A percentile compares a stretch with the other conserved stretches of the same genome.
Evolutionary conservation across 2,329 filamentous ascomycete species (phyloP).

Genomic region (Penicillium sp.): DNA sequence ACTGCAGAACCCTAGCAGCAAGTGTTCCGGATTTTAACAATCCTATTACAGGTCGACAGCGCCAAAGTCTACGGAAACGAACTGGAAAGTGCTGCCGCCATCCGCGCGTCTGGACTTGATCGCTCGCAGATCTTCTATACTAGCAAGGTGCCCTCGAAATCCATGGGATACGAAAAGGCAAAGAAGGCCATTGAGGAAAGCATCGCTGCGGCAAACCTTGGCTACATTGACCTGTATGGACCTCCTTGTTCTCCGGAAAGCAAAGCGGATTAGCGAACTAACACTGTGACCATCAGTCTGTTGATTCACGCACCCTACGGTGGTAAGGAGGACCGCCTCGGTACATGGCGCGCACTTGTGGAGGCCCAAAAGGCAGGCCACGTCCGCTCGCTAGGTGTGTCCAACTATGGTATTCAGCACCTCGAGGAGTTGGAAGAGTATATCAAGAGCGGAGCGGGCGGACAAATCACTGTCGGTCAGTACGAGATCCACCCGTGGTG

Average conservation of each 20-base stretch:
- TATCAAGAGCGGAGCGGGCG: constrained; percentile 48
- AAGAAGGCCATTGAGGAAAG: constrained; percentile 64
- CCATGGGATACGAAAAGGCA: constrained; percentile 63
- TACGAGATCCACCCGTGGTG: constrained; percentile 92
- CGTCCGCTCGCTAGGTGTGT: constrained; percentile 44
- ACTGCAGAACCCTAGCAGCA: background rate
- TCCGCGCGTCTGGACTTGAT: constrained; percentile 52
- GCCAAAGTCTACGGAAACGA: constrained; percentile 61
- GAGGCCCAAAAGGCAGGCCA: constrained; percentile 42
- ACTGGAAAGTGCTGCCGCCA: constrained; percentile 53
- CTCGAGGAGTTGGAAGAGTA: constrained; percentile 44
- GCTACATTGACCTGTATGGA: constrained; percentile 65
- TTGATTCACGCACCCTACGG: constrained; percentile 44
- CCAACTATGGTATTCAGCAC: constrained; percentile 43
- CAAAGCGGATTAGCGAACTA: background rate
- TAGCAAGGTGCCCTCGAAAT: constrained; percentile 56
- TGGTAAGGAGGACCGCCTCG: constrained; percentile 39
- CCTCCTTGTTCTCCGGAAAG: background rate
- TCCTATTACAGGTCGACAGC: constrained; percentile 52
- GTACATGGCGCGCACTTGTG: constrained; percentile 43
- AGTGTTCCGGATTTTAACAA: background rate
- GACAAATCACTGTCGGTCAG: constrained; percentile 78
- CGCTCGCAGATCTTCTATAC: constrained; percentile 63
- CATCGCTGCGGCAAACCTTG: constrained; percentile 61
- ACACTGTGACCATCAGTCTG: constrained; percentile 27